Conservation (phyloP, 2,329 filamentous ascomycete genomes). For the Fusarium citri region DNA sequence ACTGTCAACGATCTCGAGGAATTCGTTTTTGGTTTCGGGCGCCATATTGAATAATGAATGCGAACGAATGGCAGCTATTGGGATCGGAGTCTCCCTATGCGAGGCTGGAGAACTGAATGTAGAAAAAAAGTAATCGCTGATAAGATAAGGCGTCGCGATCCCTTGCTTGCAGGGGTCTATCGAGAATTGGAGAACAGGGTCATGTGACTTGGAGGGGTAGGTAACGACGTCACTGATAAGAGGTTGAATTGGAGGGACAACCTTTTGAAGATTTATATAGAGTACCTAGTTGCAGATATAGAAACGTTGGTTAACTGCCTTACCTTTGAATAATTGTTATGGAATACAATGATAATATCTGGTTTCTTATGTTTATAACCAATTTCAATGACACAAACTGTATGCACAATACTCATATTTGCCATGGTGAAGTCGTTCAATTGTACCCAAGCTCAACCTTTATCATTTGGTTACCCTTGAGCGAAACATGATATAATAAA, state of each 20-base stretch:
- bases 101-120: conserved; percentile 22
- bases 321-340: too few species aligned
- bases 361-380: not conserved
- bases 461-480: not conserved
- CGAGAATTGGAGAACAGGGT: not conserved
- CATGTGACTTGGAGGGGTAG: conserved; percentile 40
- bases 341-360: too few species aligned
- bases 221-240: conserved; percentile 32
- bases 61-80: conserved; percentile 10
- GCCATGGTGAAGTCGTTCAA: not conserved
- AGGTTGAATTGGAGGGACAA: not conserved
- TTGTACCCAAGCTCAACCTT: not conserved
- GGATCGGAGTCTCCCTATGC: conserved; percentile 4
- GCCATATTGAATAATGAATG: conserved; percentile 62
- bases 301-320: too few species aligned
- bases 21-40: conserved; percentile 77
- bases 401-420: not conserved
- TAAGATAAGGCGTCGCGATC: conserved; percentile 43
- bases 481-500: not conserved
- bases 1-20: conserved; percentile 70
- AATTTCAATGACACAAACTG: too few species aligned
- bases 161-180: not conserved
- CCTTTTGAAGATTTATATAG: not conserved
- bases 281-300: too few species aligned
- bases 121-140: conserved; percentile 43